A percentile compares a stretch with the other conserved stretches of the same genome.
Conservation (phyloP, 192 early-diverging fungal species). For the Backusella tuberculispora region DNA sequence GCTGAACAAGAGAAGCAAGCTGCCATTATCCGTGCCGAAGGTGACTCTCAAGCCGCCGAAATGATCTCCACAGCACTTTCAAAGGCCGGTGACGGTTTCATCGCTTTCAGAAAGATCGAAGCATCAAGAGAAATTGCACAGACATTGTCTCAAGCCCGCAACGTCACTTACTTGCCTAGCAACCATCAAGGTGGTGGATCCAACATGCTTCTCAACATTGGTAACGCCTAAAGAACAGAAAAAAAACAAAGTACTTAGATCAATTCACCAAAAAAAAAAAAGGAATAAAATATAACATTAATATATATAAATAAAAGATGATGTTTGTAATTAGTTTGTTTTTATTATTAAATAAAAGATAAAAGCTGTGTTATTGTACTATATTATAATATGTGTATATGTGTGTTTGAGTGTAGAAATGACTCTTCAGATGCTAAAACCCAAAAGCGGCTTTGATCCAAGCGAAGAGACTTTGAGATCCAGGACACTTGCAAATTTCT, state of each 20-base stretch:
- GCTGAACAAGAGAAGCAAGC: slow-evolving; percentile 99
- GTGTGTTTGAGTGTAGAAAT: not conserved
- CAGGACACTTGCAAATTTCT: slow-evolving; percentile 15
- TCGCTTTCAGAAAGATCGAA: slow-evolving; percentile 97
- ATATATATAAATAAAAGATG: not conserved
- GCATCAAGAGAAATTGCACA: slow-evolving; percentile 95
- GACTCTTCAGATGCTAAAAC: not conserved
- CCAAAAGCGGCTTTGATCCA: not conserved
- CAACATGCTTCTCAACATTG: slow-evolving; percentile 80
- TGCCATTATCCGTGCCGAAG: slow-evolving; percentile 95
- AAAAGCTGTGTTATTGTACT: not conserved
- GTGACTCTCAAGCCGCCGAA: slow-evolving; percentile 94
- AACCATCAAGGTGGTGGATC: slow-evolving; percentile 53
- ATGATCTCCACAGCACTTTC: slow-evolving; percentile 85
- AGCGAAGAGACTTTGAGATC: not conserved
- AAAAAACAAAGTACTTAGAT: slow-evolving; percentile 11
- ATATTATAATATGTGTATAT: not conserved
- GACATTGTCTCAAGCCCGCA: slow-evolving; percentile 78
- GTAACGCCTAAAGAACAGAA: slow-evolving; percentile 6
- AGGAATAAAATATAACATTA: not conserved
- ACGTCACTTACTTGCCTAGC: slow-evolving; percentile 91
- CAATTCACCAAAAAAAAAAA: not conserved
- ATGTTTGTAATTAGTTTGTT: not conserved
- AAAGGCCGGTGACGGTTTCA: slow-evolving; percentile 90
- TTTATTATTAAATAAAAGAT: slow-evolving; percentile 9